These are phyloP conservation scores for Xylona heveae DNA, from an alignment of 495 filamentous ascomycete genomes.

Conservation along the genomic window DNA sequence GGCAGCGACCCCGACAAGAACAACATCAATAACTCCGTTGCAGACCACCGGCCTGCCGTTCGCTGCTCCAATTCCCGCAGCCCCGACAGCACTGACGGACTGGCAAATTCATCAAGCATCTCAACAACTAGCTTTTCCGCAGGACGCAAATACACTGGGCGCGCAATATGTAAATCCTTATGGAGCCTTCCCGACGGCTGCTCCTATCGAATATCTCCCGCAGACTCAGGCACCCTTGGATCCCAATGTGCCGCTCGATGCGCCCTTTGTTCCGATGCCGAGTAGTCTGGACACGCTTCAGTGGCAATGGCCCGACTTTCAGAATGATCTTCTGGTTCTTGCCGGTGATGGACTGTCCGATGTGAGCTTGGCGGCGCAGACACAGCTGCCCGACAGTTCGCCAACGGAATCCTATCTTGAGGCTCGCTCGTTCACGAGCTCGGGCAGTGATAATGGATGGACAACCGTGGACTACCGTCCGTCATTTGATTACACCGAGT, in stretches of 20 bases:
- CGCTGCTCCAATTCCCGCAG: no score
- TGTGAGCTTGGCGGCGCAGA: slow-evolving; percentile 24
- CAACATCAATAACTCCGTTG: slow-evolving; percentile 12
- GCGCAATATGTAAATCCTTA: slow-evolving; percentile 23
- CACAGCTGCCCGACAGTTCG: slow-evolving; percentile 39
- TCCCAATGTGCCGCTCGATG: slow-evolving; percentile 40
- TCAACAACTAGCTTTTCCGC: slow-evolving; percentile 8
- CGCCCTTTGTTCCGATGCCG: slow-evolving; percentile 42
- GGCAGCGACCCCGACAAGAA: no score
- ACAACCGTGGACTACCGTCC: slow-evolving; percentile 38
- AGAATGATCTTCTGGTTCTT: slow-evolving; percentile 30
- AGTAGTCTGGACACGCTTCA: slow-evolving; percentile 43
- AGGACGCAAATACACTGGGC: slow-evolving; percentile 4
- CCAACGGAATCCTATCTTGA: slow-evolving; percentile 69
- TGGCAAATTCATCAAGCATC: slow-evolving; percentile 2
- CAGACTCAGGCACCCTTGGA: slow-evolving; percentile 42
- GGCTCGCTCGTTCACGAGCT: slow-evolving; percentile 54
- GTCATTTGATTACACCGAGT: slow-evolving; percentile 28
- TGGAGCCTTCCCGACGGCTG: slow-evolving; percentile 28
- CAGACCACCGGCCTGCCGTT: slow-evolving; percentile 23
- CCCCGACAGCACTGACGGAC: slow-evolving; percentile 1
- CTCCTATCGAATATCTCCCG: slow-evolving; percentile 51
- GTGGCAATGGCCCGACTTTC: slow-evolving; percentile 57
- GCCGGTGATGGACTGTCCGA: slow-evolving; percentile 30
- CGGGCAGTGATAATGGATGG: slow-evolving; percentile 74